A percentile compares a stretch with the other conserved stretches of the same genome.
phyloP scores from a whole-genome alignment of 129 eudicot genomes.

The Deinandra increscens region DNA sequence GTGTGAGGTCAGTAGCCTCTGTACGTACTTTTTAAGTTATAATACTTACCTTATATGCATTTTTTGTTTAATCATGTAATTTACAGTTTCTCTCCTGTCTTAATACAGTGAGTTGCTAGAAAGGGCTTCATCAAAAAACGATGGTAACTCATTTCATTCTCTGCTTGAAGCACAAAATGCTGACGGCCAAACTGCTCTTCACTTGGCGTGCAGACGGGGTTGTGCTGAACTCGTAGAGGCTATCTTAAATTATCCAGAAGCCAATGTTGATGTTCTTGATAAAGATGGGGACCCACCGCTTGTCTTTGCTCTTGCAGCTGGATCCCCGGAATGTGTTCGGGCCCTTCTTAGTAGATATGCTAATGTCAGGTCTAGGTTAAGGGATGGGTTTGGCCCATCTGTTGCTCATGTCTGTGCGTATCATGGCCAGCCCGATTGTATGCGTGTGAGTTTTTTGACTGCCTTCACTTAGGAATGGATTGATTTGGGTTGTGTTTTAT shows the following conservation, averaged over 20 bases:
- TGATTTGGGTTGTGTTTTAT: background rate
- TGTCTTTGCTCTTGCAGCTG: constrained; percentile 97
- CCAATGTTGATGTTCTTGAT: constrained; percentile 89
- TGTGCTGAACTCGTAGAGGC: constrained; percentile 83
- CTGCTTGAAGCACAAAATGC: constrained; percentile 87
- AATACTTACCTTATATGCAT: background rate
- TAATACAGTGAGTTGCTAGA: constrained; percentile 67
- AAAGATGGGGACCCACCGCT: constrained; percentile 99
- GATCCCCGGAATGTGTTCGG: constrained; percentile 97
- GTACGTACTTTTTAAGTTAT: background rate
- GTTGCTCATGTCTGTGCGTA: constrained; percentile 99
- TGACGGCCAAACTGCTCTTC: constrained; percentile 98
- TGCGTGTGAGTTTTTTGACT: constrained; percentile 68
- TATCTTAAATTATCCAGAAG: constrained; percentile 69
- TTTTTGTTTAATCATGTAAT: constrained; percentile 15
- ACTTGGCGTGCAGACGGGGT: constrained; percentile 97
- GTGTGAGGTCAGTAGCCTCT: constrained; percentile 64
- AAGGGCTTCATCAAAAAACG: constrained; percentile 60
- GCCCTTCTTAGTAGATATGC: constrained; percentile 83
- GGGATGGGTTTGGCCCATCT: constrained; percentile 97
- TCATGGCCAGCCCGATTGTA: constrained; percentile 99
- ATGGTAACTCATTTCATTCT: constrained; percentile 44
- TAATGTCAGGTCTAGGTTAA: constrained; percentile 79
- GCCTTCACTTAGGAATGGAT: background rate
- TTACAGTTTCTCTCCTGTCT: constrained; percentile 5